Percentiles rank a stretch among this genome's conserved stretches.
Conservation (phyloP, 2,329 filamentous ascomycete genomes). For the Venturiaceae sp. region DNA sequence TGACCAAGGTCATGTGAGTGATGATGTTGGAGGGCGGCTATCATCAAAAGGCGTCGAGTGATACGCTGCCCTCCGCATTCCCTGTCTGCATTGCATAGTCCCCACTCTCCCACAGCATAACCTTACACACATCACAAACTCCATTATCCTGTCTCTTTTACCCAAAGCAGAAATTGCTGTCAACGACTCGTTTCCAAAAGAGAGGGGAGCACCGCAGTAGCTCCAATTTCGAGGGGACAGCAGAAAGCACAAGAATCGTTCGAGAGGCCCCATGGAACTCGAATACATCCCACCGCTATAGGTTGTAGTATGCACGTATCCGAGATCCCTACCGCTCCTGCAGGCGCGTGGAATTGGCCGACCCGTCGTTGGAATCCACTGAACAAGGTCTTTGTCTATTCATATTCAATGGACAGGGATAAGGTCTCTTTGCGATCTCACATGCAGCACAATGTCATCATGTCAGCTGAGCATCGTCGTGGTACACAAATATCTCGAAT, state of each 20-base stretch:
- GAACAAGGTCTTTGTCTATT: not conserved
- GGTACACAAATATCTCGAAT: not conserved
- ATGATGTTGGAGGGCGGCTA: not conserved
- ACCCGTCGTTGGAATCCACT: not conserved
- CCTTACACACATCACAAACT: too few species aligned
- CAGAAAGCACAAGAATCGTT: not conserved
- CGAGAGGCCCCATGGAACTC: conserved; percentile 1
- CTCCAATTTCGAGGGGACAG: not conserved
- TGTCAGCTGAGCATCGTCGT: not conserved
- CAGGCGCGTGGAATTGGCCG: not conserved
- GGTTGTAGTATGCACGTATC: not conserved
- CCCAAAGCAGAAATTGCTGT: not conserved
- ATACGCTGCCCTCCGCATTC: not conserved
- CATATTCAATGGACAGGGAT: not conserved
- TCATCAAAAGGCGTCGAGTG: not conserved
- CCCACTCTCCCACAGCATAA: not conserved
- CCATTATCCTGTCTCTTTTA: not conserved
- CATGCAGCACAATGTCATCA: not conserved
- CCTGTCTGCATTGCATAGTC: not conserved
- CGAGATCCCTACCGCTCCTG: not conserved
- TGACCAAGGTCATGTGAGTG: not conserved
- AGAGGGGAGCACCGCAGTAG: not conserved
- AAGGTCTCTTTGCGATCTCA: not conserved
- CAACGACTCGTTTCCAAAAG: not conserved
- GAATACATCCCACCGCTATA: not conserved